Conservation (phyloP, 441 rosid genomes). For the Pelargonium fulgidum region DNA sequence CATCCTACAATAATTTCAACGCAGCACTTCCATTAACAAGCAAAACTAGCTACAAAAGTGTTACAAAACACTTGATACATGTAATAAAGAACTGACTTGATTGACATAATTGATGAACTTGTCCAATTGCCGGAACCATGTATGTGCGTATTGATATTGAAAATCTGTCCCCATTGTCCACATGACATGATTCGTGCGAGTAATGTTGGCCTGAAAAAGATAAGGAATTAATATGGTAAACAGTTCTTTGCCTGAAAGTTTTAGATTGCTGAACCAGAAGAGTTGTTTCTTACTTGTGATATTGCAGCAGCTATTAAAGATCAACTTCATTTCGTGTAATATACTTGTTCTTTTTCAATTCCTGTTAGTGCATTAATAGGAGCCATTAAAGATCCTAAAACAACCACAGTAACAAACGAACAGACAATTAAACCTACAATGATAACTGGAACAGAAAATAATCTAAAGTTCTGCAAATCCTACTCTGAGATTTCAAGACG, state of each 20-base stretch:
- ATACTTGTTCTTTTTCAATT: constrained; percentile 52
- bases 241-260: constrained; percentile 6
- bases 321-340: neutral
- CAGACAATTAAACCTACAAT: too few species aligned
- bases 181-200: constrained; percentile 89
- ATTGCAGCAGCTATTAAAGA: constrained; percentile 88
- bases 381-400: constrained; percentile 43
- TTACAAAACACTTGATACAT: neutral
- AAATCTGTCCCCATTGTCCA: constrained; percentile 99
- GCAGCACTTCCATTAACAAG: constrained; percentile 11
- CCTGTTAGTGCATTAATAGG: constrained; percentile 36
- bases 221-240: constrained; percentile 1
- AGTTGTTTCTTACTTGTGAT: constrained; percentile 53
- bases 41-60: neutral
- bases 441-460: neutral
- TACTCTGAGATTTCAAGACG: neutral
- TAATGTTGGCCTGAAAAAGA: constrained; percentile 78
- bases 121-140: constrained; percentile 96
- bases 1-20: constrained; percentile 54
- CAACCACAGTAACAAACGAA: neutral
- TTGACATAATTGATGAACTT: constrained; percentile 96
- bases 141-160: constrained; percentile 83
- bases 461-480: neutral
- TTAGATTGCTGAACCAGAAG: neutral
- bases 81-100: constrained; percentile 37